phyloP scores from a whole-genome alignment of 257 asterid species.

The Nicotiana benthamiana region DNA sequence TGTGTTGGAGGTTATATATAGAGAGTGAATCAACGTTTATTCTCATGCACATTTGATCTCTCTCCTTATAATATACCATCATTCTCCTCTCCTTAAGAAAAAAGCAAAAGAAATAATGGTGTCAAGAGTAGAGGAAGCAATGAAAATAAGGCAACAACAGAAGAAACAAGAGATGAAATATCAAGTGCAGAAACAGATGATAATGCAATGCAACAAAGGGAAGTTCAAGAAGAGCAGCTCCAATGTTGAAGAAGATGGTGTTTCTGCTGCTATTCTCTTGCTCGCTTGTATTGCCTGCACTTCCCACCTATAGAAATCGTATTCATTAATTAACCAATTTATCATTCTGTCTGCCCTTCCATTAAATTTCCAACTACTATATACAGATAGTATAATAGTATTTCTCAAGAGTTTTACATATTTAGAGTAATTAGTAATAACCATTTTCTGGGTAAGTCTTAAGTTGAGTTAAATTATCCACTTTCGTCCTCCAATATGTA shows the following conservation, averaged over 20 bases:
- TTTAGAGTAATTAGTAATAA: background rate
- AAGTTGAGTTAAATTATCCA: too few species aligned
- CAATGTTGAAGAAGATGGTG: conserved; percentile 61
- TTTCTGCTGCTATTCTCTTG: conserved; percentile 61
- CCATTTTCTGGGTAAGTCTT: too few species aligned
- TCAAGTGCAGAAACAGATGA: conserved; percentile 19
- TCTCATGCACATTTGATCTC: background rate
- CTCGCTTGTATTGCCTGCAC: conserved; percentile 67
- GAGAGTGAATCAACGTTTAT: background rate
- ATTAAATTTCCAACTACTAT: background rate
- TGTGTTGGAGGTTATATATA: background rate
- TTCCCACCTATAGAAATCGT: background rate
- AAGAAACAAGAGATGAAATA: conserved; percentile 5
- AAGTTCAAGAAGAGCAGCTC: conserved; percentile 69
- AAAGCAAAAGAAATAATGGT: conserved; percentile 28
- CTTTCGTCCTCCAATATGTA: too few species aligned
- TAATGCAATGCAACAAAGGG: conserved; percentile 50
- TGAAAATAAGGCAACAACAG: conserved; percentile 22
- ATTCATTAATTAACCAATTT: too few species aligned
- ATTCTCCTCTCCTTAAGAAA: background rate
- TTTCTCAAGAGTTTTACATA: background rate
- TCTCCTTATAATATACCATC: background rate
- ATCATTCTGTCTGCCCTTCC: too few species aligned
- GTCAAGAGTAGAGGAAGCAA: conserved; percentile 36
- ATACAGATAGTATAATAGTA: too few species aligned